Percentiles rank a stretch among this genome's conserved stretches.
Evolutionary conservation across 768 basidiomycete genomes (phyloP).

Genomic region (Boletus barrowsii): DNA sequence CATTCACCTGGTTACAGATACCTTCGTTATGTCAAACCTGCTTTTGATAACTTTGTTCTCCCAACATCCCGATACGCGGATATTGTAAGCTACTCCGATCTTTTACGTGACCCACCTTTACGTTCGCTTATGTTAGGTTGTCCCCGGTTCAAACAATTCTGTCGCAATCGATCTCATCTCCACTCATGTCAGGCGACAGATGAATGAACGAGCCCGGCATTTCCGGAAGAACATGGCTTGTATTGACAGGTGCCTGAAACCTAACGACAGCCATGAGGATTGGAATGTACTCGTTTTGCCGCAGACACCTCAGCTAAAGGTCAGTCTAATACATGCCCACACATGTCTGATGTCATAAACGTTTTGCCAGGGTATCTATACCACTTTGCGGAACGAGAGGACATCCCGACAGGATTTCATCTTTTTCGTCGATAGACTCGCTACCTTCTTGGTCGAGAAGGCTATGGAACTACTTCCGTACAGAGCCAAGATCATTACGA

Average conservation of each 20-base stretch:
- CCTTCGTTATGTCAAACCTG: conserved; percentile 91
- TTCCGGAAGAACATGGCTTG: conserved; percentile 75
- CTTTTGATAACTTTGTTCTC: conserved; percentile 90
- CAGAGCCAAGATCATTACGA: conserved; percentile 53
- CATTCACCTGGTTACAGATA: conserved; percentile 51
- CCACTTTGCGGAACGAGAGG: conserved; percentile 72
- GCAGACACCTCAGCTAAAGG: conserved; percentile 78
- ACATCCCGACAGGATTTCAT: conserved; percentile 84
- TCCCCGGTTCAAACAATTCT: conserved; percentile 87
- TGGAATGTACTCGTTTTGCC: conserved; percentile 64
- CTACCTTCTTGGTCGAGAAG: conserved; percentile 80
- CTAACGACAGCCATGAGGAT: conserved; percentile 41
- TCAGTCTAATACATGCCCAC: conserved; percentile 28
- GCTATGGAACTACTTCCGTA: conserved; percentile 84
- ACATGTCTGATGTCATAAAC: neutral
- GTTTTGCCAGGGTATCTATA: conserved; percentile 74
- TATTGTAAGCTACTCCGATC: conserved; percentile 50
- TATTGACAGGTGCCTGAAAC: conserved; percentile 33
- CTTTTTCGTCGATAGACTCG: conserved; percentile 85
- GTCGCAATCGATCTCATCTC: conserved; percentile 93
- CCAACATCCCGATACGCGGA: conserved; percentile 88
- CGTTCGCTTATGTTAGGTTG: conserved; percentile 64
- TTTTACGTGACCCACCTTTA: neutral
- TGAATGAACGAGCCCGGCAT: conserved; percentile 71
- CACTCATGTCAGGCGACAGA: conserved; percentile 82